Base-by-base conservation (phyloP, 2,329 filamentous ascomycete genomes). In the Aspergillus latus region DNA sequence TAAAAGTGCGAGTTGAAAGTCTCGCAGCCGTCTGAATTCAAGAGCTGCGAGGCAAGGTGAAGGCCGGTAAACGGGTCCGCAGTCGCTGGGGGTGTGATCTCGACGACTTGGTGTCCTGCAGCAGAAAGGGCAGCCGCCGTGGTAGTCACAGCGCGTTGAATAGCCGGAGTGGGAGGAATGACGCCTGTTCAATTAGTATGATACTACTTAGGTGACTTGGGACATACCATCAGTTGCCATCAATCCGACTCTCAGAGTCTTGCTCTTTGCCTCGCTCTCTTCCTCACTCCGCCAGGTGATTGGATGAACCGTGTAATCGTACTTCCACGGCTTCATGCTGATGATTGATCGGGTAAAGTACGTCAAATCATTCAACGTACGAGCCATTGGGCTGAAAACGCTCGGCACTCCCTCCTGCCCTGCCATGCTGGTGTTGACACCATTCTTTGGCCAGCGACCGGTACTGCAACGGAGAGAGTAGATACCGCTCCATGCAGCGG, bases 341-440 rank as follows among this genome's bases (percentile, higher is more conserved):
- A 97, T 83, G 53, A 97, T 77, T 6, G 85, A 83, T 51, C 86
- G 85, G 3, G 90, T 89, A 72, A 97, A 97, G 75, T 96, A 96
- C 1, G 82, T 82, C 59, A 97, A 76, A 68, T 97, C 92, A 60
- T 86, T 83, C 57, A 96, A 75, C 0, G 92, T 96, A 52, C 92
- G 83, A 2, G 92, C 85, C 93, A 97, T 97, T 4, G 92, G 92
- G 56, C 89, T 93, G 75, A 92, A 96, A 16, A 96, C 91, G 61
- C 88, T 90, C 0, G 90, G 86, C 32, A 97, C 86, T 0, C 92
- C 92, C 69, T 97, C 93, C 70, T 97, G 92, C 0, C 93, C 93
- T 0, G 89, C 86, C 91, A 96, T 96, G 65, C 88, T 92, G 0
- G 92, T 96, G 59, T 84, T 84, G 70, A 91, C 86, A 8, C 91